Base-by-base conservation (phyloP, 208 protist species). In the Acanthamoeba culbertsoni region DNA sequence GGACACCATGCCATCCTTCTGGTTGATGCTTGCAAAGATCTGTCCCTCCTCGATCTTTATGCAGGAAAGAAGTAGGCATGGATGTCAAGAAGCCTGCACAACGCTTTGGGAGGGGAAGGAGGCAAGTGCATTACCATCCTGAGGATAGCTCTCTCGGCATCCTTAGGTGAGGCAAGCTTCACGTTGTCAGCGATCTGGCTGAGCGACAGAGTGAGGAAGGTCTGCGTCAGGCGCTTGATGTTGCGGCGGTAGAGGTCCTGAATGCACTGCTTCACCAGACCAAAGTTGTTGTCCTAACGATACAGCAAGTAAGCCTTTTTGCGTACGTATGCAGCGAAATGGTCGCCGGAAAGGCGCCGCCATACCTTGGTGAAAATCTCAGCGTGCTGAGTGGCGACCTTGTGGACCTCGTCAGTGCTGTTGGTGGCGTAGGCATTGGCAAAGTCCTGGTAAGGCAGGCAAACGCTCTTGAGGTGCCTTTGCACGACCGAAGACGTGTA, bases 131-230 rank as follows among this genome's bases (percentile, higher is more conserved):
- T 37, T 59, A 96, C 94, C 96, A 97, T 97, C 8, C 93, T 71
- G 12, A 96, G 75, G 46, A 97, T 88, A 3, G 57, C 86, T 43
- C 48, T 45, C 55, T 96, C 93, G 14, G 94, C 94, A 12, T 95
- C 77, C n/a, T 91, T 79, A 62, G 33, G 55, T n/a, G 79, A 62
- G 14, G 89, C 31, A 23, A 97, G 88, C 43, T 92, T 62, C 20
- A 94, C 96, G 59, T 62, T 91, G 40, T 96, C 89, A 23, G 96
- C 93, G 48, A 97, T 96, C 75, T 96, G 93, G 46, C 20, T 43
- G 23, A 97, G 94, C 4, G 95, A 96, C 1, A 97, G 68, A 8
- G 96, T 97, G n/a, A 97, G 55, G 86, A 93, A 97, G 37, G 96
- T 97, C 68, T 96, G 82, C 45, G 96, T 97, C 1, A 95, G 71